Evolutionary conservation across 768 basidiomycete genomes (phyloP), one percentile per base, ranked within the genome.

Genomic region (Lentinula sp.): DNA sequence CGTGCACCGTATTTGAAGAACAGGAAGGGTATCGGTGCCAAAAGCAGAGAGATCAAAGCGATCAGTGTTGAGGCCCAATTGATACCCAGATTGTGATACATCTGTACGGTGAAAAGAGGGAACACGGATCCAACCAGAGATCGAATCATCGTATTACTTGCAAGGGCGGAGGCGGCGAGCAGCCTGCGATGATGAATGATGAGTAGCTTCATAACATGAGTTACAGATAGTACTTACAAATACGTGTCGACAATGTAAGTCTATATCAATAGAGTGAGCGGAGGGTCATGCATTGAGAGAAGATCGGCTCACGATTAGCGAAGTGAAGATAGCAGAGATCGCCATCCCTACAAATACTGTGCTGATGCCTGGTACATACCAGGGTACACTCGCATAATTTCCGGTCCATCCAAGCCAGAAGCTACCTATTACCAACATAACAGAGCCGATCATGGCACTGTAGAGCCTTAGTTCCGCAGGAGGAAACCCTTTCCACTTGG

Each of bases 1-100:
- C 68, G 67, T 1, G 83, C 70, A 2, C 90, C 88, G 69, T 84
- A 90, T 61, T 80, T 81, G 72, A 85, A 87, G 76, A 91, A 90
- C 36, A 88, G 66, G 74, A 88, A 85, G 0, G 88, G 88, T 49
- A 79, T 82, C 1, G 88, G 89, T 0, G 82, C 77, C 39, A 87
- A 80, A 16, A 86, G 62, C 2, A 88, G 71, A 0, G 77, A 77
- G 28, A 90, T 66, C 58, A 83, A 73, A 6, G 81, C 88, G 15
- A 89, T 74, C 18, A 90, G 69, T 0, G 81, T 82, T 23, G 74
- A 72, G 4, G 81, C 79, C 79, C 80, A 82, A 63, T 81, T 79
- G n/a, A 81, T 73, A 13, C 79, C 79, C 62, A 83, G 59, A 77
- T 81, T 59, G 3, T 42, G 16, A 32, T 86, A 88, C 83, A 86